Evolutionary conservation across 1,284 basidiomycete species (phyloP), one percentile per base, ranked within the genome.

Genomic region (Coniferiporia sulphurascens): DNA sequence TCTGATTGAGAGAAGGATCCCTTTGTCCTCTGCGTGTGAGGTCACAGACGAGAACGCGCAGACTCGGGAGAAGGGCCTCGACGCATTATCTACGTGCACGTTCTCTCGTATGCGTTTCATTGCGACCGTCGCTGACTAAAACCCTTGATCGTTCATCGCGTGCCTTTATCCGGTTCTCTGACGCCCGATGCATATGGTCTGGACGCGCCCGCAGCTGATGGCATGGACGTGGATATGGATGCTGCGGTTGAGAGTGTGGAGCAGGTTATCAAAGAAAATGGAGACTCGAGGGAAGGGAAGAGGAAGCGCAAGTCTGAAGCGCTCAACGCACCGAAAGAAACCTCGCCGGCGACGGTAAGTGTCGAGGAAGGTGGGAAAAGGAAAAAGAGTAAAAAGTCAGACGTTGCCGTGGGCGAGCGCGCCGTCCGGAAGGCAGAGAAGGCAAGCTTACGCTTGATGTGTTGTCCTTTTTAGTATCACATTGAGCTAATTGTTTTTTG

Each of bases 311-410:
- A 59, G 21, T 13, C 35, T 27, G 52, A 53, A 10, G 35, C 49
- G 15, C 15, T 21, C 49, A 21, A 3, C 19, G 17, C 17, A 51
- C 49, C 35, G 52, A 19, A 50, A 50, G 49, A n/a, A 32, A 21
- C 22, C 7, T 13, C 53, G 8, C 45, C 59, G 35, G 58, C 51
- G 21, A 55, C 55, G 34, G 63, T 45, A 5, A 62, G 59, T 36
- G 56, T 63, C 58, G 63, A 65, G 38, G 66, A 66, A 56, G 64
- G 64, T n/a, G 66, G 68, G 58, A 69, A 70, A 61, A 66, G 66
- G 51, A 70, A 70, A 62, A 70, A 69, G 60, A 65, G 66, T 61
- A 69, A 66, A 57, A 65, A 69, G 58, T 67, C 56, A 41, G 57
- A 53, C 15, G 57, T 13, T 19, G 41, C 7, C 12, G 17, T 10